phyloP scores from a whole-genome alignment of 106 monocot species.

The Iris macrosiphon region DNA sequence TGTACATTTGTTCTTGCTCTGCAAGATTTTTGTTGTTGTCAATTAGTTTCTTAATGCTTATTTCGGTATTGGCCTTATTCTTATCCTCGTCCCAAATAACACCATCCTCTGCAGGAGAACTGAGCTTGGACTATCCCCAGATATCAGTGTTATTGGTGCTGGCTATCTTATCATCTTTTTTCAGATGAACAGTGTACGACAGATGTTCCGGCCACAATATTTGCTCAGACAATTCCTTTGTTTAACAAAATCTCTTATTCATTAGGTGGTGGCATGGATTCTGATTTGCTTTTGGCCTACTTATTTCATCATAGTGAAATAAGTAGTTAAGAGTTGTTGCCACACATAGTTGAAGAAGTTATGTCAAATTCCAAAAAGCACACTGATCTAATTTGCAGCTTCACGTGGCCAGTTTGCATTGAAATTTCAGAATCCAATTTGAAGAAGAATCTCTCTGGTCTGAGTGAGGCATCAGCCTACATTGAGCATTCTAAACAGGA shows the following conservation, averaged over 20 bases:
- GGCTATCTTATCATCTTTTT: constrained; percentile 38
- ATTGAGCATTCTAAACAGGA: constrained; percentile 4
- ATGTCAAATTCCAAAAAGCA: constrained; percentile 2
- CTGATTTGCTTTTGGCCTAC: constrained; percentile 52
- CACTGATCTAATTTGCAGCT: constrained; percentile 8
- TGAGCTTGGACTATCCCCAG: constrained; percentile 46
- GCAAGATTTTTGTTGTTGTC: too few species aligned
- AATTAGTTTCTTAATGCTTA: too few species aligned
- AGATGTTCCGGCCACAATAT: constrained; percentile 35
- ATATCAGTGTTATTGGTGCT: constrained; percentile 46
- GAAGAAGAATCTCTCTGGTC: constrained; percentile 3
- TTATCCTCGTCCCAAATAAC: constrained; percentile 39
- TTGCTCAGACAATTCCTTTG: constrained; percentile 61
- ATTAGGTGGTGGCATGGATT: constrained; percentile 25
- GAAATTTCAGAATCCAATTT: constrained; percentile 6
- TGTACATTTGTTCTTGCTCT: too few species aligned
- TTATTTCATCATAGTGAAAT: constrained; percentile 35
- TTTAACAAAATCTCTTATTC: constrained; percentile 47
- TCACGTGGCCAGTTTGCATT: background rate
- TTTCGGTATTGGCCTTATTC: too few species aligned
- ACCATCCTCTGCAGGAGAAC: constrained; percentile 35
- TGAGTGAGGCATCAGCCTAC: background rate
- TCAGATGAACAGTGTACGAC: constrained; percentile 19
- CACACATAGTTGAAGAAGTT: constrained; percentile 7
- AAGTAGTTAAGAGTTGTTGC: constrained; percentile 18